Evolutionary conservation across 2,329 filamentous ascomycete species (phyloP).

Genomic region (Sordariomycetes sp.): DNA sequence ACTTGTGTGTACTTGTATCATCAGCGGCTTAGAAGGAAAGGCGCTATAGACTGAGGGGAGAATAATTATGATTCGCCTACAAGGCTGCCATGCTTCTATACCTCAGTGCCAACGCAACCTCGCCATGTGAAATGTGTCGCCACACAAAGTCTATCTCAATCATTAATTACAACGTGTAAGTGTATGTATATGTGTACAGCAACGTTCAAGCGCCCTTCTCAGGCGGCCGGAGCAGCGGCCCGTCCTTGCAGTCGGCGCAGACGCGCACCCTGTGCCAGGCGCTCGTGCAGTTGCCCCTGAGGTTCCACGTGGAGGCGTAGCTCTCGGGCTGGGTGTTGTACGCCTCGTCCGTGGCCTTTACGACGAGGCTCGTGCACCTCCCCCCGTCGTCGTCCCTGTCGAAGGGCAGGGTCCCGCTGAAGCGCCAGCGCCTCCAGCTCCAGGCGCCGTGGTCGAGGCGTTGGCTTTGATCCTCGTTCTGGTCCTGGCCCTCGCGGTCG

Average conservation of each 20-base stretch:
- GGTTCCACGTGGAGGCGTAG: slow-evolving; percentile 52
- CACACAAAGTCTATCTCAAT: too few relatives aligned
- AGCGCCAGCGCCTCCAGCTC: slow-evolving; percentile 59
- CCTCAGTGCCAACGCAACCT: too few relatives aligned
- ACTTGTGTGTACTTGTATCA: not conserved
- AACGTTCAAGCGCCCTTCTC: too few relatives aligned
- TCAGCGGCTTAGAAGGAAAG: too few relatives aligned
- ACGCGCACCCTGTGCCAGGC: slow-evolving; percentile 53
- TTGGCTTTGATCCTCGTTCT: too few relatives aligned
- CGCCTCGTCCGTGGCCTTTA: slow-evolving; percentile 57
- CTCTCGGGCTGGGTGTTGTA: slow-evolving; percentile 60
- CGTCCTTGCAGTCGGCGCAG: slow-evolving; percentile 19
- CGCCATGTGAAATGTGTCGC: too few relatives aligned
- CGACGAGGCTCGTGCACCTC: slow-evolving; percentile 41
- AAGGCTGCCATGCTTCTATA: too few relatives aligned
- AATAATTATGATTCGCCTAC: too few relatives aligned
- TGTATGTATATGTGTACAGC: too few relatives aligned
- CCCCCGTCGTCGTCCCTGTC: slow-evolving; percentile 2
- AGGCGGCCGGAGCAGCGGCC: not conserved
- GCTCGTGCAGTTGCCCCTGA: slow-evolving; percentile 56
- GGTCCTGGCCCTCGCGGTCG: slow-evolving; percentile 26
- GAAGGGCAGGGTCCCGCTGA: slow-evolving; percentile 35
- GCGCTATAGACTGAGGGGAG: too few relatives aligned
- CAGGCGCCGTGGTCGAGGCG: slow-evolving; percentile 40
- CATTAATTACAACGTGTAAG: too few relatives aligned